phyloP scores from a whole-genome alignment of 1,139 yeast species.

The Torulaspora globosa region DNA sequence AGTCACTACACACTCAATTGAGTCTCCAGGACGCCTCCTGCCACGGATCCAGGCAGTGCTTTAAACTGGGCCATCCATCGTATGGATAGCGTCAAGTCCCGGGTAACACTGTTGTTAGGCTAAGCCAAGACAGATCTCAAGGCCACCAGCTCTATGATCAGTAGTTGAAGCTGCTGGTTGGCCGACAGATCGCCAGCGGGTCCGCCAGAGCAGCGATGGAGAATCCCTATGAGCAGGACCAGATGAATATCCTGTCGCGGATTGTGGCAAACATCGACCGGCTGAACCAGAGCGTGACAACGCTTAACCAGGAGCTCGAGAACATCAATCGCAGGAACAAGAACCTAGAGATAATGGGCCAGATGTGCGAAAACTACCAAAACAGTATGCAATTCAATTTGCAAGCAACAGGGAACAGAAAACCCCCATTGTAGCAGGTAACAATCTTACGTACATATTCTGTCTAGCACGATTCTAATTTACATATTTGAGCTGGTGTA shows the following conservation, averaged over 20 bases:
- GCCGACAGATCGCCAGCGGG: neutral
- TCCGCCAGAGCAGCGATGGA: slow-evolving; percentile 48
- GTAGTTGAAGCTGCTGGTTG: neutral
- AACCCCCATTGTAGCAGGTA: slow-evolving; percentile 44
- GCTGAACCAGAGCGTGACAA: slow-evolving; percentile 65
- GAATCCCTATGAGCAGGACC: slow-evolving; percentile 86
- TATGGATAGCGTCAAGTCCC: neutral
- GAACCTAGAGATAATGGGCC: slow-evolving; percentile 68
- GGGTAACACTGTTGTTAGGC: neutral
- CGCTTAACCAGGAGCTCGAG: slow-evolving; percentile 46
- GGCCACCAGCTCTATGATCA: neutral
- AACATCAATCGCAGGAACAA: slow-evolving; percentile 56
- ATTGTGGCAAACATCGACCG: slow-evolving; percentile 75
- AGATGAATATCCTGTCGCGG: slow-evolving; percentile 70
- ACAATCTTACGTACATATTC: slow-evolving; percentile 1
- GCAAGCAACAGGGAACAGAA: slow-evolving; percentile 63
- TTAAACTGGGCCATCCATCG: neutral
- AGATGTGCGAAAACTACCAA: slow-evolving; percentile 78
- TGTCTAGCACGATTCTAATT: slow-evolving; percentile 10
- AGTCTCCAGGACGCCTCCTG: neutral
- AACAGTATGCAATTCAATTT: slow-evolving; percentile 68
- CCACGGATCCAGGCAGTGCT: neutral
- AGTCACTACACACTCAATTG: neutral
- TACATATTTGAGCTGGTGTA: slow-evolving; percentile 14
- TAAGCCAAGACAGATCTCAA: neutral